phyloP scores from a whole-genome alignment of 78 protist genomes.

The Chrysochromulina parva region DNA sequence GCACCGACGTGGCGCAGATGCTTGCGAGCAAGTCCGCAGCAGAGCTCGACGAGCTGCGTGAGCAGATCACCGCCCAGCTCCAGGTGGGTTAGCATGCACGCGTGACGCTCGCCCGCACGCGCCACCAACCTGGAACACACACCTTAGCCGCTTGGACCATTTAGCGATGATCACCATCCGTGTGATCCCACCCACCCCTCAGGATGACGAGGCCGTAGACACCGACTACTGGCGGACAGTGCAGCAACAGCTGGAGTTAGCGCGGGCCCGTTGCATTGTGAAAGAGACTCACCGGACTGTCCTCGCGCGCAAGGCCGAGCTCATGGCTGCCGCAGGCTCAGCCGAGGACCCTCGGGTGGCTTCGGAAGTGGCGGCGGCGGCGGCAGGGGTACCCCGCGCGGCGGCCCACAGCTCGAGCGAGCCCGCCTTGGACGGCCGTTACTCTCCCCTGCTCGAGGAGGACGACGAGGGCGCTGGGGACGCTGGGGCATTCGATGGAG shows the following conservation, averaged over 20 bases:
- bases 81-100: not conserved
- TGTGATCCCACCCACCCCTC: no score
- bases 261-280: not conserved
- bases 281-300: not conserved
- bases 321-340: no score
- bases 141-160: no score
- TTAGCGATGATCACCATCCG: no score
- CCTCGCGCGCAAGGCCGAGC: not conserved
- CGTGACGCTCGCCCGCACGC: no score
- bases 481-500: not conserved
- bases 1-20: no score
- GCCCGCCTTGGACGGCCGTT: no score
- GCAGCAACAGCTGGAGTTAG: slow-evolving; percentile 39
- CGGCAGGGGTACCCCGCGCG: no score
- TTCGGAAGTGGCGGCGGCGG: not conserved
- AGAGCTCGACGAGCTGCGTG: not conserved
- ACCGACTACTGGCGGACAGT: slow-evolving; percentile 85
- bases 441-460: no score
- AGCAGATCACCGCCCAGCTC: not conserved
- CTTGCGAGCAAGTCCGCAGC: not conserved
- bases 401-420: no score
- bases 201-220: slow-evolving; percentile 43
- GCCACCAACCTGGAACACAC: no score
- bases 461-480: not conserved
- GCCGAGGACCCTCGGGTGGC: no score